Base-by-base conservation (phyloP, 1,139 yeast species). In the Zygosaccharomyces pseudobailii region DNA sequence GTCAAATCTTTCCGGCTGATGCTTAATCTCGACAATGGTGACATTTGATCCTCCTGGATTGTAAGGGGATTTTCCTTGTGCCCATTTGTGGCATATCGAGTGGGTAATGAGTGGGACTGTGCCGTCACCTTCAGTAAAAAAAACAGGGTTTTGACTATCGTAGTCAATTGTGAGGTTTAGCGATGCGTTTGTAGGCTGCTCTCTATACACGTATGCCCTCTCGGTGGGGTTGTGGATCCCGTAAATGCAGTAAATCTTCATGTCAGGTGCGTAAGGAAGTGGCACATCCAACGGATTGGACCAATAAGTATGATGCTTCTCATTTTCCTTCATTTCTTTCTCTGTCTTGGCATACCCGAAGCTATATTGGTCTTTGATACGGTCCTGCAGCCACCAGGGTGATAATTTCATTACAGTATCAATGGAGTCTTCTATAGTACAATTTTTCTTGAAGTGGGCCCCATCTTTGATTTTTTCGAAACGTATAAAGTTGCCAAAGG, bases 181-280 rank as follows among this genome's bases (percentile, higher is more conserved):
- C 30, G 78, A 77, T 4, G 76, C 60, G 0, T 66, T 62, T 45
- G 72, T 68, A 3, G 74, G 65, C 46, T 80, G 80, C 56, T 87
- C 95, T 46, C 79, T 80, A 67, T 92, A 92, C 37, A 82, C 80
- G 66, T 92, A 92, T 0, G 95, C 90, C 45, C 98, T 75, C 66
- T 92, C 98, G 0, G 98, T 90, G 10, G 95, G 95, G 55, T 88
- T 90, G 4, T 97, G 96, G 9, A 89, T 90, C 3, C 98, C 98
- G 60, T 92, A 94, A 63, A 94, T 84, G 60, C 97, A 88, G 67
- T 74, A 92, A 6, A 89, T 73, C 58, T 87, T 86, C 84, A 94
- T 73, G 61, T 87, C 87, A 3, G 98, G 98, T 0, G 98, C 98
- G 62, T 84, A 73, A 1, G 98, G 98, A 43, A 92, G 74, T 1